phyloP scores from a whole-genome alignment of 257 asterid species.

The Petunia secreta region DNA sequence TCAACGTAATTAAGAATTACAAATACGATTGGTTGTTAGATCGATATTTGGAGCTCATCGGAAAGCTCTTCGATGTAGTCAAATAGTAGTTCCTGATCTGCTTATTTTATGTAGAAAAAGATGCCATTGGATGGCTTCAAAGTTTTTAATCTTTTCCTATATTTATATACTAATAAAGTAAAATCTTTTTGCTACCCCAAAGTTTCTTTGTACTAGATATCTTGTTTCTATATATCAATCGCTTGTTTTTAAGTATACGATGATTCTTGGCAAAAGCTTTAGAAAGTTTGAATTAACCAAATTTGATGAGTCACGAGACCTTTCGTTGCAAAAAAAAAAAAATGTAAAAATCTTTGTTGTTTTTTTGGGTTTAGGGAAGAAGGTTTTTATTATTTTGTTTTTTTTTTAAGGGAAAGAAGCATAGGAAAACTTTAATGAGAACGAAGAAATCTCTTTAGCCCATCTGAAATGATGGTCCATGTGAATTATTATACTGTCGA shows the following conservation, averaged over 20 bases:
- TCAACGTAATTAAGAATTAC: background rate
- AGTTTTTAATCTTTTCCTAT: background rate
- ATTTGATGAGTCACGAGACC: background rate
- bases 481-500: background rate
- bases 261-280: background rate
- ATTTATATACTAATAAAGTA: background rate
- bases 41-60: conserved; percentile 28
- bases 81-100: conserved; percentile 28
- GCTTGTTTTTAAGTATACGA: background rate
- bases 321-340: background rate
- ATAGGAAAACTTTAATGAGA: too few relatives aligned
- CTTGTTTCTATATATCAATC: background rate
- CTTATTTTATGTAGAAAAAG: background rate
- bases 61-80: conserved; percentile 39
- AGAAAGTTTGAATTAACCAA: background rate
- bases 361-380: too few relatives aligned
- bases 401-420: too few relatives aligned
- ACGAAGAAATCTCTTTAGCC: too few relatives aligned
- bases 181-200: background rate
- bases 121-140: conserved; percentile 12
- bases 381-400: too few relatives aligned
- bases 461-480: conserved; percentile 13
- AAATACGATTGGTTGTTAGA: conserved; percentile 16
- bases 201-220: too few relatives aligned
- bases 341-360: background rate